A percentile compares a stretch with the other conserved stretches of the same genome.
These are phyloP conservation scores for Irpex sp. DNA, from an alignment of 1,284 basidiomycete genomes.

Conservation along the genomic window DNA sequence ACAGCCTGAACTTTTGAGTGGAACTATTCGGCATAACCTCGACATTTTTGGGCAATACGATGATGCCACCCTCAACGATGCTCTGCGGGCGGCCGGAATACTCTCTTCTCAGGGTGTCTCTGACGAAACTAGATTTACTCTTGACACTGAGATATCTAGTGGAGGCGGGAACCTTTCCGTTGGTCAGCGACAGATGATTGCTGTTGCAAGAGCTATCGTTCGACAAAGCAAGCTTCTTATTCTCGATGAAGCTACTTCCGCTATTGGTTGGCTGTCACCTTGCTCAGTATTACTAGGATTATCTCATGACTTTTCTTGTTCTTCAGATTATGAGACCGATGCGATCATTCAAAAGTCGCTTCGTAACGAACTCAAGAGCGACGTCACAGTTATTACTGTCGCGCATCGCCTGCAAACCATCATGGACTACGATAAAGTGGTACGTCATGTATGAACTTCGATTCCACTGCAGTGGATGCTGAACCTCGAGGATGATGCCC, in stretches of 20 bases:
- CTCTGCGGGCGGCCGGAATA: constrained; percentile 51
- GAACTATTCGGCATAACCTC: constrained; percentile 53
- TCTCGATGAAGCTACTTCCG: constrained; percentile 48
- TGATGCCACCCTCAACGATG: constrained; percentile 56
- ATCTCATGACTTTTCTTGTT: background rate
- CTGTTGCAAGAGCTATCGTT: constrained; percentile 55
- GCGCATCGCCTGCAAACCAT: constrained; percentile 72
- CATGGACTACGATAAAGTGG: constrained; percentile 52
- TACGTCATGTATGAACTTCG: constrained; percentile 16
- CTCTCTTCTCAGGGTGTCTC: constrained; percentile 46
- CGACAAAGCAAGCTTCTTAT: constrained; percentile 57
- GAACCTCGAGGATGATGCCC: no score
- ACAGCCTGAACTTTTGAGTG: constrained; percentile 63
- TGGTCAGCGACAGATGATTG: constrained; percentile 67
- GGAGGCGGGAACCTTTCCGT: constrained; percentile 67
- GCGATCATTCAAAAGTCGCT: constrained; percentile 55
- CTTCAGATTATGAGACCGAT: constrained; percentile 55
- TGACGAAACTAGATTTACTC: constrained; percentile 43
- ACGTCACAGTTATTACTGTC: constrained; percentile 61
- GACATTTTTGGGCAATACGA: constrained; percentile 75
- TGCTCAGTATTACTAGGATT: background rate
- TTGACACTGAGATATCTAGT: constrained; percentile 48
- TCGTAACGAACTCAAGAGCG: constrained; percentile 46
- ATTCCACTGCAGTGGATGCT: no score
- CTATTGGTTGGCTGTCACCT: constrained; percentile 21